Percentiles rank a stretch among this genome's conserved stretches.
phyloP scores from a whole-genome alignment of 2,329 filamentous ascomycete genomes.

The Ophiocordyceps unilateralis region DNA sequence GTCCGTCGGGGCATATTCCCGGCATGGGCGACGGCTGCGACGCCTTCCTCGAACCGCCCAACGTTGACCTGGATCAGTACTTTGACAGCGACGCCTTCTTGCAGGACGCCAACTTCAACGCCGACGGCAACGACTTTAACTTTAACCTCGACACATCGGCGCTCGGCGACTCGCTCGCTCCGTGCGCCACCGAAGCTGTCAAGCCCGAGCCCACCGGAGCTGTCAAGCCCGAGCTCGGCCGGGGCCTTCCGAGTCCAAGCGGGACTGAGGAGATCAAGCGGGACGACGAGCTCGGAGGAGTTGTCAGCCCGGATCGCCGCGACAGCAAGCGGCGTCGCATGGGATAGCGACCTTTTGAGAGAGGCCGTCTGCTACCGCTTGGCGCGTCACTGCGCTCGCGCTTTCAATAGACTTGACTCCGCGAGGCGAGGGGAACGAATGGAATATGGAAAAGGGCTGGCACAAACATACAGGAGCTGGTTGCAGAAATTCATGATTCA shows the following conservation, averaged over 20 bases:
- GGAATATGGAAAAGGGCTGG: too few species aligned
- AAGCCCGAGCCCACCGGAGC: background rate
- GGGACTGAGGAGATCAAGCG: constrained; percentile 33
- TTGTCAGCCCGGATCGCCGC: constrained; percentile 9
- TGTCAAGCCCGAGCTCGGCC: constrained; percentile 3
- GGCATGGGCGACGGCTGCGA: constrained; percentile 34
- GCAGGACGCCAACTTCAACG: constrained; percentile 20
- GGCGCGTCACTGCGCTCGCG: background rate
- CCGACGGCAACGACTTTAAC: constrained; percentile 30
- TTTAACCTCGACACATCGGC: constrained; percentile 27
- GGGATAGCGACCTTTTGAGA: constrained; percentile 5
- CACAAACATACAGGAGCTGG: too few species aligned
- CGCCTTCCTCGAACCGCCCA: constrained; percentile 17
- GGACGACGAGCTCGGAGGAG: constrained; percentile 22
- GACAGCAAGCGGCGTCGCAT: constrained; percentile 22
- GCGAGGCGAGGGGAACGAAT: too few species aligned
- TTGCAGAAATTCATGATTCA: too few species aligned
- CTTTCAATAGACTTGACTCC: background rate
- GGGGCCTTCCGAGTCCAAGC: constrained; percentile 26
- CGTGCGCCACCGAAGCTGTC: background rate
- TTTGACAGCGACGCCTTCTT: constrained; percentile 26
- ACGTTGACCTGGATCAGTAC: constrained; percentile 33
- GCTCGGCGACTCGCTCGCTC: constrained; percentile 3
- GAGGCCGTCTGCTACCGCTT: background rate
- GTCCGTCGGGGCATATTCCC: constrained; percentile 62